Evolutionary conservation across 1,139 yeast genomes (phyloP), one percentile per base, ranked within the genome.

Genomic region (Candida tetrigidarum): DNA sequence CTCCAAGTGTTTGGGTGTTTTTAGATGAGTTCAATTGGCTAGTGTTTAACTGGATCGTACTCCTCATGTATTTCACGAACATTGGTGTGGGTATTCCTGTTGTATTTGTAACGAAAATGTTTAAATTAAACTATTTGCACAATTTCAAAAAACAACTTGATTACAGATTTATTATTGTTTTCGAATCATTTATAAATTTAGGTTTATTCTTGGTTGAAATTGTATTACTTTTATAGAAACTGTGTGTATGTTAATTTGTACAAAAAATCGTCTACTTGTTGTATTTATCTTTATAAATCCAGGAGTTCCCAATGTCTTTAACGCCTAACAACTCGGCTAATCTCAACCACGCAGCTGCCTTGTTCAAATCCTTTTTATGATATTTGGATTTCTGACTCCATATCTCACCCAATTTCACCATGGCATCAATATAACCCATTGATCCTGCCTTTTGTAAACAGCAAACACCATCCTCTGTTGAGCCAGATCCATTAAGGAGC

Each of bases 261-360:
- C n/a, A n/a, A n/a, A n/a, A n/a, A n/a, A n/a, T n/a, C n/a, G 20
- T 19, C 29, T 39, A 27, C 26, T 29, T 20, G 18, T 22, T 29
- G 58, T 86, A 86, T 67, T 86, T 86, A 38, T 81, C 83, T 61
- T 85, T 86, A 67, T 85, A 83, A 36, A 86, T 85, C 95, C 95
- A 87, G 48, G 84, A 80, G 50, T 86, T 84, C 1, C 92, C 92
- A 29, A 84, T 79, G 49, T 84, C 68, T 53, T 75, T 79, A 18
- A 79, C 79, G 1, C 93, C 95, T 53, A 78, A 75, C 12, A 76
- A 67, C 43, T 83, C 92, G 19, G 90, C 86, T 34, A 81, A 64
- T 42, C 95, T 69, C 50, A 83, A 78, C 82, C 92, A 83, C 10
- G 83, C 80, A 2, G 95, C 89, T 2, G 96, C 91, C 54, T 78